Evolutionary conservation across 106 monocot species (phyloP).

Genomic region (Agapanthus africanus): DNA sequence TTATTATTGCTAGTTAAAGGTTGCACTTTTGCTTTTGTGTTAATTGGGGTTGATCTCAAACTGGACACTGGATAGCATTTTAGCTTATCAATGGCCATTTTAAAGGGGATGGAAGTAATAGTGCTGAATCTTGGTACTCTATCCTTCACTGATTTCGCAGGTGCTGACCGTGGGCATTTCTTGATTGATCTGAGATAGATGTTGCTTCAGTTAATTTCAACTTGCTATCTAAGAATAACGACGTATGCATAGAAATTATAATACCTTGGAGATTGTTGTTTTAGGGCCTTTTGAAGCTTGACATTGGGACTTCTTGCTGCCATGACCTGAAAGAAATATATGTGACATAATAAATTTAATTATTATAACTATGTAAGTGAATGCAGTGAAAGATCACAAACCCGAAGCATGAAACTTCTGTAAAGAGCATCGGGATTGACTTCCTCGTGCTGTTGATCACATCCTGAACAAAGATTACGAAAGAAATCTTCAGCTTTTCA

Average conservation of each 20-base stretch:
- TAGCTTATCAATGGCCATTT: constrained; percentile 24
- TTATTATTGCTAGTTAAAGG: constrained; percentile 18
- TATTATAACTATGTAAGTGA: neutral
- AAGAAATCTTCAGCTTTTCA: neutral
- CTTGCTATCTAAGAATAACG: neutral
- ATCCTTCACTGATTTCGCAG: constrained; percentile 36
- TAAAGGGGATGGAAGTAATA: constrained; percentile 27
- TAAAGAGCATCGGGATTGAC: constrained; percentile 59
- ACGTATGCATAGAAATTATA: neutral
- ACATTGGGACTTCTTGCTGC: constrained; percentile 74
- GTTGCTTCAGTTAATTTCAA: neutral
- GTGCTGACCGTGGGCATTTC: constrained; percentile 67
- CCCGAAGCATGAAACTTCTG: constrained; percentile 57
- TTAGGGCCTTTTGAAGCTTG: constrained; percentile 36
- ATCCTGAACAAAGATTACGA: constrained; percentile 32
- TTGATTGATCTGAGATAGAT: constrained; percentile 23
- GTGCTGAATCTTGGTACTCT: constrained; percentile 20
- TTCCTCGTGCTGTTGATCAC: constrained; percentile 71
- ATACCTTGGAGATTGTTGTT: constrained; percentile 33
- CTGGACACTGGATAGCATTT: constrained; percentile 44
- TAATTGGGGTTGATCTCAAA: constrained; percentile 35
- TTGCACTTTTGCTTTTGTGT: constrained; percentile 16
- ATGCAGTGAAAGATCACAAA: constrained; percentile 12
- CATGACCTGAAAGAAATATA: neutral
- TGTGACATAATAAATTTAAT: neutral